Percentiles rank a stretch among this genome's conserved stretches.
phyloP scores from a whole-genome alignment of 352 stramenopile species.

The Globisporangium lucens region DNA sequence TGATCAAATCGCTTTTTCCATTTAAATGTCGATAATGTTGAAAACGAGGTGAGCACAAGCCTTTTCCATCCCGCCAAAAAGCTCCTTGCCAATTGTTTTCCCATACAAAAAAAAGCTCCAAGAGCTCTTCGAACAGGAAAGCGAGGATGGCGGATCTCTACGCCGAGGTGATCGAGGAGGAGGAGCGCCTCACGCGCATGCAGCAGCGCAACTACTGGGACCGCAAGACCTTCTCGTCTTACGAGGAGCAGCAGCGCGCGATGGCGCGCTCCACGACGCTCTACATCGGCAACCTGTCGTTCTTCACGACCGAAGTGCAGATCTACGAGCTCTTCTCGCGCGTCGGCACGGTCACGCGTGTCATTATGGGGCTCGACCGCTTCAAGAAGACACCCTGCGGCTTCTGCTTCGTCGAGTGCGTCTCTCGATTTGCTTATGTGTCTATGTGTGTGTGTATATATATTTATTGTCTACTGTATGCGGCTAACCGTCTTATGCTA shows the following conservation, averaged over 20 bases:
- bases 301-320: conserved; percentile 95
- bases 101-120: conserved; percentile 5
- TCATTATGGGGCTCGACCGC: conserved; percentile 96
- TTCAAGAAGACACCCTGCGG: conserved; percentile 96
- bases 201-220: conserved; percentile 93
- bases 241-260: conserved; percentile 92
- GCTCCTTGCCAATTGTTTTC: background rate
- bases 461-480: background rate
- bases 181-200: conserved; percentile 57
- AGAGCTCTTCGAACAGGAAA: background rate
- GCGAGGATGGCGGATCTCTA: conserved; percentile 49
- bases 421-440: conserved; percentile 4
- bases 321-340: conserved; percentile 94
- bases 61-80: background rate
- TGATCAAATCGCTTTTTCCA: background rate
- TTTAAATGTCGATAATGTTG: background rate
- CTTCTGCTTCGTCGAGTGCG: conserved; percentile 97
- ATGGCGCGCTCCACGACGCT: conserved; percentile 90
- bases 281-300: conserved; percentile 98
- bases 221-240: conserved; percentile 90
- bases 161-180: conserved; percentile 36
- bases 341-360: conserved; percentile 88
- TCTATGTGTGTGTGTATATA: background rate
- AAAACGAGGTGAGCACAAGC: background rate
- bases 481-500: background rate